Base-by-base conservation (phyloP, 805 yeast genomes). In the Pichia phayaonensis region DNA sequence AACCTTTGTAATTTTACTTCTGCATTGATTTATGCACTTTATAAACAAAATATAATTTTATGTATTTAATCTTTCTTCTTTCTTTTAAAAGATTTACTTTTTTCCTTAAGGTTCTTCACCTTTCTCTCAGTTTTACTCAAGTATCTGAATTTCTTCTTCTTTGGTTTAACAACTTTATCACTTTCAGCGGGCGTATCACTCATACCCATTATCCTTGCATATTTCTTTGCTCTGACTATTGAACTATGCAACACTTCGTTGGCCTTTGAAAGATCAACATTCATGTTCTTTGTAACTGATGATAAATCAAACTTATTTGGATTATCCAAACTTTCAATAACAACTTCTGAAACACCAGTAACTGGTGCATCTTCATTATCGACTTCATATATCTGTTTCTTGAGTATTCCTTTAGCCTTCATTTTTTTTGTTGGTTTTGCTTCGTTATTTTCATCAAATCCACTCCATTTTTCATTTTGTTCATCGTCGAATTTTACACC, bases 111-210 rank as follows among this genome's bases (percentile, higher is more conserved):
- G 29, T 57, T 76, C 52, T 80, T 79, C 21, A 66, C 67, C 59
- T 71, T 81, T 68, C 98, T 79, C 68, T 90, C 97, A 26, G 74
- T 69, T 66, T 89, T 88, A 46, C 94, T 79, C 65, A 90, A 74
- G 60, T 90, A 92, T 69, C 97, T 80, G 62, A 90, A 90, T 75
- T 90, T 90, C 75, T 81, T 84, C 76, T 84, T 84, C 68, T 74
- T 78, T 54, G 65, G 68, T 50, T 67, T 68, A 10, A 27, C 13
- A 8, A 46, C 27, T 36, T 56, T 56, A 43, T 60, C 56, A 12
- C 61, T 59, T 56, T 66, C 66, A 34, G 60, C 62, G n/a, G 48
- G 61, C 56, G 50, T 68, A 57, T 79, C 76, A 41, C 73, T 66
- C 56, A 74, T 76, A 18, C 86, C 81, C 56, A 84, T 68, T 56